These are phyloP conservation scores for Kurtzmaniella natalensis DNA, from an alignment of 1,139 yeast species.

Conservation along the genomic window DNA sequence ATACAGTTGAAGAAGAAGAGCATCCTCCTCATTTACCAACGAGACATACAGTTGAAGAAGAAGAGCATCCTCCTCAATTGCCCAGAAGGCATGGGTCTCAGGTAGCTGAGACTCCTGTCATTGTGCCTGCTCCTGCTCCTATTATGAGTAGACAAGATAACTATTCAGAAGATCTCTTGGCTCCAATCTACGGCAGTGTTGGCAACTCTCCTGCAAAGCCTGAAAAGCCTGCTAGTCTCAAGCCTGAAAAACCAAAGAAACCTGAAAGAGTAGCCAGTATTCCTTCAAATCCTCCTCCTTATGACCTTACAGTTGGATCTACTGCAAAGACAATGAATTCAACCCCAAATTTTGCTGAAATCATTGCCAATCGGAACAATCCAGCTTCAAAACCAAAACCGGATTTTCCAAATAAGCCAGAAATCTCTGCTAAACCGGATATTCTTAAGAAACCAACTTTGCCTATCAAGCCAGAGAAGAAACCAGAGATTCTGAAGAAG, in stretches of 20 bases:
- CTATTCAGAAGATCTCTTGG: too few relatives aligned
- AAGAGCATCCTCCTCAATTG: not conserved
- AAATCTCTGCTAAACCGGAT: conserved; percentile 3
- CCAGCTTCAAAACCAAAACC: conserved; percentile 1
- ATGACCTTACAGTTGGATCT: not conserved
- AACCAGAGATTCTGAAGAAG: conserved; percentile 12
- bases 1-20: not conserved
- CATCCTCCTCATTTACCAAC: not conserved
- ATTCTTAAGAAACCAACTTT: conserved; percentile 6
- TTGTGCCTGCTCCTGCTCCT: too few relatives aligned
- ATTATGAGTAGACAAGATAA: too few relatives aligned
- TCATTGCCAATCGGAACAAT: conserved; percentile 4
- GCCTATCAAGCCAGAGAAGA: conserved; percentile 31
- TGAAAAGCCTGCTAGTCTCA: conserved; percentile 8
- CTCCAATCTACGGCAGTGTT: too few relatives aligned
- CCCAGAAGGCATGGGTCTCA: not conserved
- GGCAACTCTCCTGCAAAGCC: not conserved
- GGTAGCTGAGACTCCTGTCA: too few relatives aligned
- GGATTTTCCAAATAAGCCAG: conserved; percentile 6
- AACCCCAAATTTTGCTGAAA: conserved; percentile 8
- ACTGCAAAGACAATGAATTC: not conserved
- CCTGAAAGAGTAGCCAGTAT: not conserved
- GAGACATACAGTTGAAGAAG: not conserved
- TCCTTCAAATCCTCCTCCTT: not conserved
- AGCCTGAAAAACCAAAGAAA: not conserved